Evolutionary conservation across 1,284 basidiomycete species (phyloP).

Genomic region (Puccinia polysora): DNA sequence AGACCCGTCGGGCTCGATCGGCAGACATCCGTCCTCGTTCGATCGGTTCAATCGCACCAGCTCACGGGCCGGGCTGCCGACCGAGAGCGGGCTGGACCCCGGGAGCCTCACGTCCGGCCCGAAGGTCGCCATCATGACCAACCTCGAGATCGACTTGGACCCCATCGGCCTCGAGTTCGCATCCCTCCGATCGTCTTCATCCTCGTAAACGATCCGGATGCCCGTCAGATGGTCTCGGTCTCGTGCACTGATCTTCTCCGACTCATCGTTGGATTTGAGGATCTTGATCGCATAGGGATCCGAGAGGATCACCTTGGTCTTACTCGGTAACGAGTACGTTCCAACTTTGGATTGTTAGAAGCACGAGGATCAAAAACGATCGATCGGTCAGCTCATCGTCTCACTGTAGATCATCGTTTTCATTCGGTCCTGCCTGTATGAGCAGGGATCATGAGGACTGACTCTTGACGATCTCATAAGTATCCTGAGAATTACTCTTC

Average conservation of each 20-base stretch:
- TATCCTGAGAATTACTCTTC: constrained; percentile 18
- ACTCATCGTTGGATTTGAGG: neutral
- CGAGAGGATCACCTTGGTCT: constrained; percentile 5
- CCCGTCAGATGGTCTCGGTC: constrained; percentile 35
- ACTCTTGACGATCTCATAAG: constrained; percentile 31
- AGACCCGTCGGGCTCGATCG: neutral
- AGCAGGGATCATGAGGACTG: too few species aligned
- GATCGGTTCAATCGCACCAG: constrained; percentile 1
- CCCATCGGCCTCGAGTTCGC: too few species aligned
- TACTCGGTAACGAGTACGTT: neutral
- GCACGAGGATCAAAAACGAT: too few species aligned
- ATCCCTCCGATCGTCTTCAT: too few species aligned
- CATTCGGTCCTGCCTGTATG: too few species aligned
- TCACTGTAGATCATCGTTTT: too few species aligned
- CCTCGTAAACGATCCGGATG: constrained; percentile 3
- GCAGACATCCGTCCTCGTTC: constrained; percentile 22
- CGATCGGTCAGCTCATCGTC: too few species aligned
- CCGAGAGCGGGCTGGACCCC: neutral
- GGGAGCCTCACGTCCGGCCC: constrained; percentile 16
- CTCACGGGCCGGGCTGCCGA: neutral
- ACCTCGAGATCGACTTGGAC: constrained; percentile 6
- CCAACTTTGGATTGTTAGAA: constrained; percentile 30
- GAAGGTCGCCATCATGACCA: constrained; percentile 37
- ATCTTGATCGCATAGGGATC: constrained; percentile 32
- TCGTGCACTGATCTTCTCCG: neutral